Evolutionary conservation across 2,329 filamentous ascomycete genomes (phyloP), one percentile per base, ranked within the genome.

Genomic region (Microsporum ferrugineum): DNA sequence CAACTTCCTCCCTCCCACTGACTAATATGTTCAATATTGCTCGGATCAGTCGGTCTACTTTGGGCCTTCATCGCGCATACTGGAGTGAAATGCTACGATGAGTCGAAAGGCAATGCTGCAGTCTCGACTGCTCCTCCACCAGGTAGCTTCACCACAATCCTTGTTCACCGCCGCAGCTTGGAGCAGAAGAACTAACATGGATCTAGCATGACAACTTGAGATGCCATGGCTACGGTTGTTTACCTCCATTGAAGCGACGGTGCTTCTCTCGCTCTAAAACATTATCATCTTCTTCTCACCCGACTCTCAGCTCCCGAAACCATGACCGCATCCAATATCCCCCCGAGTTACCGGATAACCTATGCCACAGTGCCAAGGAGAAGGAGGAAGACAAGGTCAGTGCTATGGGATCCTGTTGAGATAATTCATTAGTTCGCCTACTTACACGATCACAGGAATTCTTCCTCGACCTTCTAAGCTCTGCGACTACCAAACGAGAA

Each of bases 401-500:
- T 61, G 60, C 23, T 17, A 23, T 14, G 8, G 10, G 31, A n/a
- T 7, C 29, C 36, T 23, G 61, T 65, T 41, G 5, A 29, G 41
- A 57, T 39, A 57, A 66, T 45, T 5, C 17, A 1, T 57, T 45
- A 23, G 17, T 23, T 23, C 17, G 17, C 17, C 33, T 2, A 63
- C 47, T 43, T 23, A 10, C 12, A 4, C n/a, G n/a, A n/a, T 39
- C 4, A 23, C 65, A 91, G 87, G 89, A 96, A 70, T 88, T 96
- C 68, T 86, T 95, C 68, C 81, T 95, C 36, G 91, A 90, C 14
- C 83, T 97, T 2, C 79, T 99, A 36, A 89, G 89, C 69, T 90
- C 91, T 17, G 90, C 91, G 8, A 88, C 91, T 4, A 96, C 92
- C 0, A 95, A 91, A 74, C 85, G 94, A 68, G 94, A 99, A 76